Percentiles rank a stretch among this genome's conserved stretches.
Evolutionary conservation across 345 rosid species (phyloP).

Genomic region (Angophora floribunda): DNA sequence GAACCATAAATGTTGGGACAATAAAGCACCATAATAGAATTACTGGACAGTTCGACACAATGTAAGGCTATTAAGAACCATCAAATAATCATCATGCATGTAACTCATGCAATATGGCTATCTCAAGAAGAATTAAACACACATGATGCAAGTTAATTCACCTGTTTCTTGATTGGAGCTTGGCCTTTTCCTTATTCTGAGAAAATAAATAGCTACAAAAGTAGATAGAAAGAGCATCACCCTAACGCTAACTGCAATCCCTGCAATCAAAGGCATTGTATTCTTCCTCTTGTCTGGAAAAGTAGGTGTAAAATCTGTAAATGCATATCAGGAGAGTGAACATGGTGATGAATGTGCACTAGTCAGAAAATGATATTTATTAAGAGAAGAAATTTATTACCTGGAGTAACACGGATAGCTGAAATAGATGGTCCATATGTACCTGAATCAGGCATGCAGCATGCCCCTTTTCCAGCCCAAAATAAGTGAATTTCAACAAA

Average conservation of each 20-base stretch:
- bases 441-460: slow-evolving; percentile 14
- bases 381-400: slow-evolving; percentile 3
- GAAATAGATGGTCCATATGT: slow-evolving; percentile 30
- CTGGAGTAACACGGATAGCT: slow-evolving; percentile 51
- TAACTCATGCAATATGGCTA: not conserved
- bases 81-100: not conserved
- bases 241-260: not conserved
- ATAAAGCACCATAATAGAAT: not conserved
- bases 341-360: not conserved
- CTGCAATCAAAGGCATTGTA: not conserved
- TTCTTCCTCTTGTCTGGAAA: not conserved
- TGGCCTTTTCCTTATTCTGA: not conserved
- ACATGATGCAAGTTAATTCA: not conserved
- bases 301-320: not conserved
- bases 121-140: not conserved
- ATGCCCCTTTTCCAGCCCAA: slow-evolving; percentile 38
- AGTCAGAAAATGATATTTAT: not conserved
- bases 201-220: not conserved
- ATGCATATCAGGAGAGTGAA: not conserved
- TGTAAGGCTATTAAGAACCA: not conserved
- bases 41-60: not conserved
- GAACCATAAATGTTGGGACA: not conserved
- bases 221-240: not conserved
- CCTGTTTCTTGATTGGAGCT: not conserved
- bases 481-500: slow-evolving; percentile 21